phyloP scores from a whole-genome alignment of 2,329 filamentous ascomycete genomes.

The Fusarium xyrophilum region DNA sequence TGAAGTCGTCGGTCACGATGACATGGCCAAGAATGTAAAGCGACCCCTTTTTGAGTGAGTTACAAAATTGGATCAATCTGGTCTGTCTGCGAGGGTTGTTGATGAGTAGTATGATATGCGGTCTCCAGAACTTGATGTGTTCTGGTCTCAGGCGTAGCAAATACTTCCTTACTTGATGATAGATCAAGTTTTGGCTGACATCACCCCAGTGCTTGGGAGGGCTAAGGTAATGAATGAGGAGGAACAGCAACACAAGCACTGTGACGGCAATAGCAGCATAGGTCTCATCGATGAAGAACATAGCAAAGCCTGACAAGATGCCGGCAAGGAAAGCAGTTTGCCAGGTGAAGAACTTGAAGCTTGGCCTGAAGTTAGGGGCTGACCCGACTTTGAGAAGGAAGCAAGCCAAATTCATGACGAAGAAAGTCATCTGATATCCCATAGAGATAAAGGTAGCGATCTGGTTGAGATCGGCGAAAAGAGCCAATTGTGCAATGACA shows the following conservation, averaged over 20 bases:
- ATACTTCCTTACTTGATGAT: slow-evolving; percentile 85
- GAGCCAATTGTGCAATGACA: slow-evolving; percentile 75
- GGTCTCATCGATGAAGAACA: slow-evolving; percentile 89
- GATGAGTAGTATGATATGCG: slow-evolving; percentile 83
- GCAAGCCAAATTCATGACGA: slow-evolving; percentile 86
- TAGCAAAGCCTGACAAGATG: slow-evolving; percentile 77
- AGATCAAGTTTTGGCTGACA: slow-evolving; percentile 87
- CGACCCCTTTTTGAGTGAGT: slow-evolving; percentile 86
- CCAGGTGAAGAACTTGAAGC: slow-evolving; percentile 90
- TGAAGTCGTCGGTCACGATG: slow-evolving; percentile 85
- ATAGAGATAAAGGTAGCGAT: slow-evolving; percentile 91
- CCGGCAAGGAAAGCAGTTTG: slow-evolving; percentile 79
- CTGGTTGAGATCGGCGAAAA: slow-evolving; percentile 84
- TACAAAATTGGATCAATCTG: slow-evolving; percentile 87
- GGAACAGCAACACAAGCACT: slow-evolving; percentile 76
- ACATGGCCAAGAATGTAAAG: slow-evolving; percentile 88
- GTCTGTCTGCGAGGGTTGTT: slow-evolving; percentile 84
- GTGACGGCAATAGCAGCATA: slow-evolving; percentile 79
- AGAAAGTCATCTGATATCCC: slow-evolving; percentile 92
- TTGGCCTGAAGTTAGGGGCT: slow-evolving; percentile 86
- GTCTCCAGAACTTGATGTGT: slow-evolving; percentile 93
- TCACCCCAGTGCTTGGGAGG: slow-evolving; percentile 91
- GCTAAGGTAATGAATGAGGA: slow-evolving; percentile 84
- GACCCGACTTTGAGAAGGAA: slow-evolving; percentile 87
- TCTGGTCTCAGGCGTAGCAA: slow-evolving; percentile 82